Percentiles rank a stretch among this genome's conserved stretches.
phyloP scores from a whole-genome alignment of 305 asterid genomes.

The Solanum hybrid region DNA sequence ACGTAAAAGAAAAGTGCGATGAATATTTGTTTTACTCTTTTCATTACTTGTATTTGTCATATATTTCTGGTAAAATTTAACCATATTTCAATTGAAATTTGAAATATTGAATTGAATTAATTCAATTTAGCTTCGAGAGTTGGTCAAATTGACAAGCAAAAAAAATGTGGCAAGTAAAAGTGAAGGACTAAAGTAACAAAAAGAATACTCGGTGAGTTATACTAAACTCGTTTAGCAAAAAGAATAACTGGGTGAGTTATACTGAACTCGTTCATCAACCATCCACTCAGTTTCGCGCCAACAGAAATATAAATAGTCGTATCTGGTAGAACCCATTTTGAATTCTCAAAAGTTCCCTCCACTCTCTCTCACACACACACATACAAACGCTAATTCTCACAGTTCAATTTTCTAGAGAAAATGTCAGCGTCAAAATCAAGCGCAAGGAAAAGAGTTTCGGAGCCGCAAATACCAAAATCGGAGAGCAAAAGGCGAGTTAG shows the following conservation, averaged over 20 bases:
- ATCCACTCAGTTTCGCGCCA: background rate
- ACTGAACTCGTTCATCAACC: background rate
- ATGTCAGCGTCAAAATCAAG: constrained; percentile 55
- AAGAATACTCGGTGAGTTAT: background rate
- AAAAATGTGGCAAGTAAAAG: no score
- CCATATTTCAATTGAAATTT: no score
- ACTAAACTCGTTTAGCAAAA: background rate
- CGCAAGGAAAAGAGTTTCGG: constrained; percentile 41
- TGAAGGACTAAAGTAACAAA: accelerated
- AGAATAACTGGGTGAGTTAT: background rate
- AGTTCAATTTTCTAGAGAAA: background rate
- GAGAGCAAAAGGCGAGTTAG: constrained; percentile 42
- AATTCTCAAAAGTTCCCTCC: background rate
- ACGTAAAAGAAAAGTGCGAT: background rate
- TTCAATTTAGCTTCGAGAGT: no score
- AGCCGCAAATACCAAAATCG: constrained; percentile 36
- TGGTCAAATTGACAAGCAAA: no score
- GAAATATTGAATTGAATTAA: background rate
- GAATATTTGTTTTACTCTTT: no score
- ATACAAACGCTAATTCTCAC: background rate
- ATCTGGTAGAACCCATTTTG: background rate
- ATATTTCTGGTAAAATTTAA: no score
- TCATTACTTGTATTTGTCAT: background rate
- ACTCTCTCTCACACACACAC: background rate
- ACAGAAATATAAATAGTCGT: background rate